These are phyloP conservation scores for Malassezia pachydermatis DNA, from an alignment of 1,284 basidiomycete species.

Conservation along the genomic window DNA sequence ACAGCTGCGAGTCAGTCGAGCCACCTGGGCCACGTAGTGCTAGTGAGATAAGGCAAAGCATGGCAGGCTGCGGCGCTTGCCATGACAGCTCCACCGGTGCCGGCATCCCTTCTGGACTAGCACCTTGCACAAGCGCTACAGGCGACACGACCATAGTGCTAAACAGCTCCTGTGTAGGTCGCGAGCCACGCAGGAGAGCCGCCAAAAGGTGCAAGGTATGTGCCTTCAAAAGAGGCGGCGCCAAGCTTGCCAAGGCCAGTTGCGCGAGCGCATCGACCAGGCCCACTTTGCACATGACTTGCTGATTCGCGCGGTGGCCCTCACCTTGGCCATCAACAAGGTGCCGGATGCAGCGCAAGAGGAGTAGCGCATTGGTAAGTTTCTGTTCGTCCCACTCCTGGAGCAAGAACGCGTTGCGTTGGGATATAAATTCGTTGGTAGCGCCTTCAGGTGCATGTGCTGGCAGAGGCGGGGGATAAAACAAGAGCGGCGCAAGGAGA, in stretches of 20 bases:
- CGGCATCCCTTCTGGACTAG: not conserved
- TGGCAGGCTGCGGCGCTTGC: conserved; percentile 17
- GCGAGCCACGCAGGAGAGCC: conserved; percentile 29
- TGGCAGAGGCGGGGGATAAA: conserved; percentile 64
- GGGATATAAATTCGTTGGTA: conserved; percentile 28
- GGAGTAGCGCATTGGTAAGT: conserved; percentile 63
- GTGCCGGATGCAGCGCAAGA: conserved; percentile 66
- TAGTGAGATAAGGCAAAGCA: conserved; percentile 13
- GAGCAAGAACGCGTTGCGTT: conserved; percentile 79
- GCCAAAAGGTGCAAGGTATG: conserved; percentile 62
- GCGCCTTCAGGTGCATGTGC: conserved; percentile 48
- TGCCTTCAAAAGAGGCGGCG: conserved; percentile 68
- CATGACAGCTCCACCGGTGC: conserved; percentile 13
- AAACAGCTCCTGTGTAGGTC: conserved; percentile 53
- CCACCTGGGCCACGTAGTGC: conserved; percentile 13
- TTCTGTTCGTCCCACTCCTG: conserved; percentile 96
- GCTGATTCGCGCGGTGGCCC: conserved; percentile 52
- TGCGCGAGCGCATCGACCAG: conserved; percentile 77
- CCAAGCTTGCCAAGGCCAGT: conserved; percentile 78
- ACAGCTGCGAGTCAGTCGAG: not conserved
- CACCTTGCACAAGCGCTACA: conserved; percentile 17
- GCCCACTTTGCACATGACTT: conserved; percentile 54
- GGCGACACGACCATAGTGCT: conserved; percentile 30
- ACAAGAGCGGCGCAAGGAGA: conserved; percentile 67
- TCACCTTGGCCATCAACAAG: conserved; percentile 51